phyloP scores from a whole-genome alignment of 2,329 filamentous ascomycete genomes.

The Pestalotiopsis sp. region DNA sequence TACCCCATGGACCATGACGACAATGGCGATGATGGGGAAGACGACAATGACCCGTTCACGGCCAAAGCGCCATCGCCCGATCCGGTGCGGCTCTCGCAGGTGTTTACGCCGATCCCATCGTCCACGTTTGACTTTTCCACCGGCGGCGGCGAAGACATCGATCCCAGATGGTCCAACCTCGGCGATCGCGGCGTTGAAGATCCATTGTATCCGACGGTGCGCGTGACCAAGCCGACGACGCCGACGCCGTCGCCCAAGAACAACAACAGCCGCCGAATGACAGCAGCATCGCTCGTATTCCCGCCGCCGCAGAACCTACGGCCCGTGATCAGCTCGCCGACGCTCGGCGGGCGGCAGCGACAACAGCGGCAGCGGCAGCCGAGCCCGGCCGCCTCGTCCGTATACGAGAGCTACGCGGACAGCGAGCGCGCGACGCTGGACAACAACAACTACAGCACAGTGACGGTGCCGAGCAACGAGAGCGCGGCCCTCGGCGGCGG shows the following conservation, averaged over 20 bases:
- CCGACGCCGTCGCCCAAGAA: constrained; percentile 25
- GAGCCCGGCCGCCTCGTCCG: constrained; percentile 28
- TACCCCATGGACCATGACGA: constrained; percentile 11
- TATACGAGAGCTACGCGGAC: constrained; percentile 32
- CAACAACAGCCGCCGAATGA: neutral
- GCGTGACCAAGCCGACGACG: constrained; percentile 15
- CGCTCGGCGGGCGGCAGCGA: constrained; percentile 17
- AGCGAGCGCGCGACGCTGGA: constrained; percentile 9
- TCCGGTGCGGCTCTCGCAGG: constrained; percentile 26
- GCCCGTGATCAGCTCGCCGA: constrained; percentile 26
- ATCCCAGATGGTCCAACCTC: neutral
- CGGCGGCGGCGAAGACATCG: neutral
- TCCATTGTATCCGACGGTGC: neutral
- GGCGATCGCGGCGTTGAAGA: too few species aligned
- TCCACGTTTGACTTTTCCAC: neutral
- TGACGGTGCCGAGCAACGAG: constrained; percentile 7
- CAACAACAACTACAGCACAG: constrained; percentile 9
- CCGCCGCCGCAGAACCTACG: constrained; percentile 27
- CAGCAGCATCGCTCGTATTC: constrained; percentile 11
- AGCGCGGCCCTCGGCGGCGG: neutral
- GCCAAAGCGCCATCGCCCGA: constrained; percentile 16
- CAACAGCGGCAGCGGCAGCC: constrained; percentile 14
- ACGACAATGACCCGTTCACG: constrained; percentile 27
- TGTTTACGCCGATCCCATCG: constrained; percentile 29
- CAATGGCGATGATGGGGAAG: constrained; percentile 18